phyloP scores from a whole-genome alignment of 176 grass and related monocot genomes.

The Aegilops longissima region DNA sequence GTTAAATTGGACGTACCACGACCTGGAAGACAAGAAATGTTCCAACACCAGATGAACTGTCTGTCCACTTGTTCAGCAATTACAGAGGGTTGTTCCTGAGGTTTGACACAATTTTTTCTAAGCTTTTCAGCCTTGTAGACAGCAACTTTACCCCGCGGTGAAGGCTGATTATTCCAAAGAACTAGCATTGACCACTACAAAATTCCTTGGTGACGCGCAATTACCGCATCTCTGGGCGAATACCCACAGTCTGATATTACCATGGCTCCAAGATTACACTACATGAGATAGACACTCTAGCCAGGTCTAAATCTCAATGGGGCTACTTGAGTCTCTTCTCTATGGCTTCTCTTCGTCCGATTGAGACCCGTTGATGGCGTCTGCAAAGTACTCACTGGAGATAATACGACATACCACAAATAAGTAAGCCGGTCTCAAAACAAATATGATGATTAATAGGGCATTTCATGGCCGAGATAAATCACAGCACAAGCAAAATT shows the following conservation, averaged over 20 bases:
- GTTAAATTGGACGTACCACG: neutral
- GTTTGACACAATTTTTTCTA: slow-evolving; percentile 2
- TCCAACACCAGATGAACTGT: neutral
- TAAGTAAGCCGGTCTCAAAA: neutral
- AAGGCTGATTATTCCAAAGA: slow-evolving; percentile 39
- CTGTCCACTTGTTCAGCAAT: slow-evolving; percentile 24
- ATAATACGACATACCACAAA: neutral
- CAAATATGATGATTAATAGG: neutral
- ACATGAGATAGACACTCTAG: slow-evolving; percentile 4
- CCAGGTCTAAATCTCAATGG: slow-evolving; percentile 12
- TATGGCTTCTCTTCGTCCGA: slow-evolving; percentile 91
- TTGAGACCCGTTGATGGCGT: slow-evolving; percentile 68
- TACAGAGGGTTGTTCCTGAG: neutral
- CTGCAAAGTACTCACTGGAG: slow-evolving; percentile 92
- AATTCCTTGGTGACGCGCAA: slow-evolving; percentile 47
- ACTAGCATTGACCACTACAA: slow-evolving; percentile 55
- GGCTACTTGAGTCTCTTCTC: neutral
- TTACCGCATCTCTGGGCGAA: neutral
- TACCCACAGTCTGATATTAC: neutral
- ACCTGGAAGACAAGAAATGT: neutral
- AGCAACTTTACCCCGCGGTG: neutral
- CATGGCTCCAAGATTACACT: neutral
- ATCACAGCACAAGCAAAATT: slow-evolving; percentile 19
- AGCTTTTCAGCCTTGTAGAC: neutral
- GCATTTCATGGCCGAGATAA: neutral